Evolutionary conservation across 257 asterid species (phyloP).

Genomic region (Gentiana straminea): DNA sequence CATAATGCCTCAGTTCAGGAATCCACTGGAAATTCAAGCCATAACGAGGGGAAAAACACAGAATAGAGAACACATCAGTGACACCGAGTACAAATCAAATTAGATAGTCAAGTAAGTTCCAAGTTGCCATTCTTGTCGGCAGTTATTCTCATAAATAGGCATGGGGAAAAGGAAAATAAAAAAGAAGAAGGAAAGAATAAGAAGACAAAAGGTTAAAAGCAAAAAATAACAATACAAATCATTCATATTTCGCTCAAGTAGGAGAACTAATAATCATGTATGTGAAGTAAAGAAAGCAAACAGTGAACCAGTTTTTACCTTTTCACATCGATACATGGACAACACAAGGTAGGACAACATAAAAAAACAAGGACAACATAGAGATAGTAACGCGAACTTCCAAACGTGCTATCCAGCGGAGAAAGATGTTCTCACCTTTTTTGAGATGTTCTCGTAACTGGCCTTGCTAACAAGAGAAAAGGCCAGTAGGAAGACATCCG

Average conservation of each 20-base stretch:
- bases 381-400: too few relatives aligned
- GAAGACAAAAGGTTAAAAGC: too few relatives aligned
- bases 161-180: not conserved
- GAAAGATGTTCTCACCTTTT: conserved; percentile 37
- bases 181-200: too few relatives aligned
- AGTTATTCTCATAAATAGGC: not conserved
- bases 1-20: conserved; percentile 90
- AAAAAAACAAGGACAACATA: too few relatives aligned
- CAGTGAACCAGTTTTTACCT: too few relatives aligned
- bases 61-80: conserved; percentile 6
- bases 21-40: conserved; percentile 58
- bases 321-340: too few relatives aligned
- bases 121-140: not conserved
- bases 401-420: not conserved
- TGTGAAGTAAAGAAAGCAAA: not conserved
- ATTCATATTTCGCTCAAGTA: not conserved
- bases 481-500: conserved; percentile 85
- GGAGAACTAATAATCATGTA: not conserved
- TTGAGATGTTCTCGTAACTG: conserved; percentile 71
- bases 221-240: too few relatives aligned
- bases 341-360: too few relatives aligned
- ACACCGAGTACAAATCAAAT: not conserved
- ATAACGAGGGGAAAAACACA: conserved; percentile 10
- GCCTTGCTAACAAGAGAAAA: conserved; percentile 91
- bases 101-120: conserved; percentile 1